phyloP scores from a whole-genome alignment of 257 asterid genomes.

The Salvia miltiorrhiza region DNA sequence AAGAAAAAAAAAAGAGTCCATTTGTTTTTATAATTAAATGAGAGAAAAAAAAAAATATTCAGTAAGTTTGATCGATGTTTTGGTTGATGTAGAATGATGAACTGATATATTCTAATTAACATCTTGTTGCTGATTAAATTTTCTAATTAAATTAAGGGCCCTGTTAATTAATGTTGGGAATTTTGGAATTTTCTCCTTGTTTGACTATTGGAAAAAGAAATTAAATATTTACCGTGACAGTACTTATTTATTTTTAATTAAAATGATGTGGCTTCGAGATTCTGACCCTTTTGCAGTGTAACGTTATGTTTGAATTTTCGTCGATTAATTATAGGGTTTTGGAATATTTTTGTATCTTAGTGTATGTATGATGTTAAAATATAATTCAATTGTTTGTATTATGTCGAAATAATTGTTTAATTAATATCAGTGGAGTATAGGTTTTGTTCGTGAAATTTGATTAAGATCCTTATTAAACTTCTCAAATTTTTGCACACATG shows the following conservation, averaged over 20 bases:
- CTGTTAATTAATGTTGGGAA: neutral
- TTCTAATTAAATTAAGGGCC: slow-evolving; percentile 11
- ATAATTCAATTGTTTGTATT: neutral
- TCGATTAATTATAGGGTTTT: neutral
- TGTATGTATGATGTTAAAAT: neutral
- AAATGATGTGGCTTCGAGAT: neutral
- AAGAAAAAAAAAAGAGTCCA: too few species aligned
- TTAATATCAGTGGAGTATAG: neutral
- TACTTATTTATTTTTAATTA: neutral
- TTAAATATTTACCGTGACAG: slow-evolving; percentile 6
- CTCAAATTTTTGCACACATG: too few species aligned
- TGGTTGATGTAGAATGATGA: slow-evolving; percentile 27
- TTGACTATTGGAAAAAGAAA: slow-evolving; percentile 1
- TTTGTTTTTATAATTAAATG: neutral
- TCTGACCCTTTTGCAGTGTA: slow-evolving; percentile 25
- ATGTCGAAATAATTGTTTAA: neutral
- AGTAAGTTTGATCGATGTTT: neutral
- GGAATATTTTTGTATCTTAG: neutral
- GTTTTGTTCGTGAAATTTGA: neutral
- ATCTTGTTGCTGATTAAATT: neutral
- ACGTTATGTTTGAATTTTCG: neutral
- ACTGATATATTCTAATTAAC: slow-evolving; percentile 24
- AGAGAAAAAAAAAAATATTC: neutral
- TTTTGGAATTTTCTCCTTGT: slow-evolving; percentile 19
- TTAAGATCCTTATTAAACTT: too few species aligned